Evolutionary conservation across 2,329 filamentous ascomycete genomes (phyloP).

Genomic region (Colletotrichum sp.): DNA sequence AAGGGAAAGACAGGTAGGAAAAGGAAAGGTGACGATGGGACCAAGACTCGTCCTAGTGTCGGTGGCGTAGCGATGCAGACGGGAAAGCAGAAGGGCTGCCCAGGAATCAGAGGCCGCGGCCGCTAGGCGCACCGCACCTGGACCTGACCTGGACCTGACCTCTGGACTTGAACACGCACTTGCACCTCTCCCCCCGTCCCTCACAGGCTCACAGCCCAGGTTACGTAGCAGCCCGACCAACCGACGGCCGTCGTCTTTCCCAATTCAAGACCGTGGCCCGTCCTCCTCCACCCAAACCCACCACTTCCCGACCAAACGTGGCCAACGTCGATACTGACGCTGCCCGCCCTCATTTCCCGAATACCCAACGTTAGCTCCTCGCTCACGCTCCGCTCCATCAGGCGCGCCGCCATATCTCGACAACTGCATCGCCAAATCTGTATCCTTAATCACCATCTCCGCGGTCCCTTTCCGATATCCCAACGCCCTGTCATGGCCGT

Average conservation of each 20-base stretch:
- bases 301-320: conserved; percentile 14
- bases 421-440: conserved; percentile 3
- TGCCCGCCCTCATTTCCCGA: conserved; percentile 18
- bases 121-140: background rate
- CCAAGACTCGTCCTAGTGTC: background rate
- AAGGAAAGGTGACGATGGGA: background rate
- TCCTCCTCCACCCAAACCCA: conserved; percentile 5
- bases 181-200: background rate
- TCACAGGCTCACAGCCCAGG: background rate
- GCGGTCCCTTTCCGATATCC: background rate
- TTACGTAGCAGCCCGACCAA: background rate
- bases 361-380: background rate
- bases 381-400: background rate
- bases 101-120: background rate
- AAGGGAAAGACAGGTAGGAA: background rate
- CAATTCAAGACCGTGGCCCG: conserved; percentile 18
- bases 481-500: conserved; percentile 18
- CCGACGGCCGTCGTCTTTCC: background rate
- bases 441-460: conserved; percentile 9
- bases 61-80: background rate
- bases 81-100: background rate
- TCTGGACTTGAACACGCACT: background rate
- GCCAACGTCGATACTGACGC: conserved; percentile 15
- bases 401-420: conserved; percentile 4
- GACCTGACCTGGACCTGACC: background rate